Evolutionary conservation across 306 rosid genomes (phyloP), one percentile per base, ranked within the genome.

Genomic region (Lablab purpureus): DNA sequence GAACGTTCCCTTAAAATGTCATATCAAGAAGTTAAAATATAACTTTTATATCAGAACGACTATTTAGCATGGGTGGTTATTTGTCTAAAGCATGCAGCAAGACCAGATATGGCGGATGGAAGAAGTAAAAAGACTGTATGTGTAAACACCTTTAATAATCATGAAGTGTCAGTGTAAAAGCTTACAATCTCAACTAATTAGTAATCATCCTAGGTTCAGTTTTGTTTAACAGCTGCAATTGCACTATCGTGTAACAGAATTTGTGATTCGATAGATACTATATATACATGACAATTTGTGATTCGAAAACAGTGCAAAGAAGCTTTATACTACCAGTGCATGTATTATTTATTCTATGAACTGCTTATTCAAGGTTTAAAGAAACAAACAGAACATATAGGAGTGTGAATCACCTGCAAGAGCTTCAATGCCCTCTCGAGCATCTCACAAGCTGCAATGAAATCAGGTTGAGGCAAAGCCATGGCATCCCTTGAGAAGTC

Each of bases 391-490:
- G 22, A 62, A 15, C 22, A 36, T 10, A 17, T 17, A 63, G 0
- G 23, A 65, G 10, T 14, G 4, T 65, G 62, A 54, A 73, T 74
- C 66, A 94, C 99, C 96, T 91, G 96, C 90, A 95, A 81, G 81
- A 95, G 90, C 81, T 91, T 91, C 94, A 95, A 90, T 70, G 96
- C 98, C 87, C 97, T 93, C 87, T 89, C 99, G 2, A 95, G 97
- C 75, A 93, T 89, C 68, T 95, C 98, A 56, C 98, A 91, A 8
- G 96, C 97, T 6, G 49, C 86, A 80, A 93, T 79, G 73, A 93
- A 90, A 87, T 91, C 94, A 0, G 98, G 97, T 0, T 97, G 93
- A 2, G 92, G 71, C 79, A 93, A 84, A 52, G 89, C 94, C 97
- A 95, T 95, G 22, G 92, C 97, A 22, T 93, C 99, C 87, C 99